Conservation (phyloP, 768 basidiomycete species). For the Boletus tylopilopsis region DNA sequence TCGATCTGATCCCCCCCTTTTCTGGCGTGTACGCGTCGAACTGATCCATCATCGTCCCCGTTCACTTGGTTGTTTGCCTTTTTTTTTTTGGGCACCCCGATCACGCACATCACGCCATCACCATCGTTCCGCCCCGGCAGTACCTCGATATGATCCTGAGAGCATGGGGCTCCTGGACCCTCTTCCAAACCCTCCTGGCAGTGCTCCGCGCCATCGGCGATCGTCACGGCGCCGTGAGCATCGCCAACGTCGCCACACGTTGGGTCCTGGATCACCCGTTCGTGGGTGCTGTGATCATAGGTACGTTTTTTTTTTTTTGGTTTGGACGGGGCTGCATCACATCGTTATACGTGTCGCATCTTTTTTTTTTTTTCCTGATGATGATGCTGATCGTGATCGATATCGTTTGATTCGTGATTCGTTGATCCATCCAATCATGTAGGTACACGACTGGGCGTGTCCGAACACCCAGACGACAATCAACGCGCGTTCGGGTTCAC, state of each 20-base stretch:
- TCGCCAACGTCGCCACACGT: slow-evolving; percentile 76
- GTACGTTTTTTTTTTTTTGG: slow-evolving; percentile 34
- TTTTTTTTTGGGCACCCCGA: neutral
- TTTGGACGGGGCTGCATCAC: too few species aligned
- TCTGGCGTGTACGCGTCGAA: too few species aligned
- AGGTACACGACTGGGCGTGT: slow-evolving; percentile 74
- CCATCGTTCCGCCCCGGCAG: too few species aligned
- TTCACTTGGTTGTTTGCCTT: neutral
- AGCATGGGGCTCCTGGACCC: slow-evolving; percentile 74
- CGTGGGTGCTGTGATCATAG: slow-evolving; percentile 79
- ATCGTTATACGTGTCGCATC: too few species aligned
- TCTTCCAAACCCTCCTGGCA: slow-evolving; percentile 65
- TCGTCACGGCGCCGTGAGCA: slow-evolving; percentile 59
- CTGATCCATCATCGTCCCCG: too few species aligned
- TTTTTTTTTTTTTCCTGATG: too few species aligned
- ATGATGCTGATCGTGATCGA: too few species aligned
- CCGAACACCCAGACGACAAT: slow-evolving; percentile 73
- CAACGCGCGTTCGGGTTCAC: slow-evolving; percentile 54
- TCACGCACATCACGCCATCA: too few species aligned
- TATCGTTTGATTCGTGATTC: too few species aligned
- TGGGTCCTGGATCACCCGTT: slow-evolving; percentile 79
- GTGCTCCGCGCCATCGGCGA: slow-evolving; percentile 63
- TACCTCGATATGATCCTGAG: slow-evolving; percentile 81
- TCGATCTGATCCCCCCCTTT: too few species aligned
- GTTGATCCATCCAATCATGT: too few species aligned